Evolutionary conservation across 371 early-diverging fungal genomes (phyloP).

Genomic region (Actinomortierella wolfii): DNA sequence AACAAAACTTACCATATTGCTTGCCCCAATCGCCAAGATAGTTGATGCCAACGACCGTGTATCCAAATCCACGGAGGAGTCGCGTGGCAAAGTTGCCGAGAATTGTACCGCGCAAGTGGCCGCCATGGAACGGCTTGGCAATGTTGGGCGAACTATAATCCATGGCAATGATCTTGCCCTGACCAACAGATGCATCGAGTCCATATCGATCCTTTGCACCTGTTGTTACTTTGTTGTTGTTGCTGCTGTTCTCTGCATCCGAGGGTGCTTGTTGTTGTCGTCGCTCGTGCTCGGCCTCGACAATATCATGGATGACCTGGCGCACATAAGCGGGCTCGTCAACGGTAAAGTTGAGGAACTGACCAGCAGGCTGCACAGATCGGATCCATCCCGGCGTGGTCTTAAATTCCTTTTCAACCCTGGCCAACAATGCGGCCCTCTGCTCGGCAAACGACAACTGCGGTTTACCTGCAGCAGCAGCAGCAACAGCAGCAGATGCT

Average conservation of each 20-base stretch:
- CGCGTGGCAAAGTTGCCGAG: constrained; percentile 95
- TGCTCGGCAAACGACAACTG: too few relatives aligned
- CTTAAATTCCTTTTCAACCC: too few relatives aligned
- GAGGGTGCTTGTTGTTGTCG: constrained; percentile 31
- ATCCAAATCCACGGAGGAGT: constrained; percentile 83
- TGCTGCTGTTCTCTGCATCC: constrained; percentile 49
- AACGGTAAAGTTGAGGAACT: constrained; percentile 76
- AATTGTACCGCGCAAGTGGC: constrained; percentile 98
- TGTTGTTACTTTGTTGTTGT: constrained; percentile 25
- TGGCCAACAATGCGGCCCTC: too few relatives aligned
- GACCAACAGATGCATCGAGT: constrained; percentile 20
- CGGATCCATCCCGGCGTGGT: constrained; percentile 44
- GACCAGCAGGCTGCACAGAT: constrained; percentile 61
- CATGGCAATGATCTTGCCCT: constrained; percentile 78
- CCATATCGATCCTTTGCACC: constrained; percentile 27
- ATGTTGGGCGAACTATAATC: constrained; percentile 99
- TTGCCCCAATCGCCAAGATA: constrained; percentile 99
- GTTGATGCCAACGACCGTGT: constrained; percentile 93
- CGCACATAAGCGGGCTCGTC: constrained; percentile 55
- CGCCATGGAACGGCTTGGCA: constrained; percentile 99
- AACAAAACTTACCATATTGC: constrained; percentile 82
- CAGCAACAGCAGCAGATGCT: constrained; percentile 28
- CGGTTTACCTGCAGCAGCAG: too few relatives aligned
- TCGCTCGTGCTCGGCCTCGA: constrained; percentile 19
- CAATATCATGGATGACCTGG: constrained; percentile 58